Conservation (phyloP, 345 rosid genomes). For the Crucihimalaya himalaica region DNA sequence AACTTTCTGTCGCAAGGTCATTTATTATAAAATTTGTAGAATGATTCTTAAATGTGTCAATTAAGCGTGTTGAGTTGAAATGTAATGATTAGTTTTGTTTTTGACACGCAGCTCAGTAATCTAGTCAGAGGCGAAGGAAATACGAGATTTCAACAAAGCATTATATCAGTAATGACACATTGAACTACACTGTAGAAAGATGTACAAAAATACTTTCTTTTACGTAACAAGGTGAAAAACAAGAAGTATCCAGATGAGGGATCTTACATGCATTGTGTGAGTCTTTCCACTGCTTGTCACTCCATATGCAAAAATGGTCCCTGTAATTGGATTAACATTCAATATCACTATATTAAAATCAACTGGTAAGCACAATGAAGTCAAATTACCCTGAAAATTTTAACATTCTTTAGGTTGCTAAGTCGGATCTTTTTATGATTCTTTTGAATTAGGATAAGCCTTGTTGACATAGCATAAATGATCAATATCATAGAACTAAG, state of each 20-base stretch:
- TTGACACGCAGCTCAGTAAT: not conserved
- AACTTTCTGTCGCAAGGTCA: too few relatives aligned
- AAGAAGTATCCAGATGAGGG: conserved; percentile 25
- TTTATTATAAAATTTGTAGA: too few relatives aligned
- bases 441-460: not conserved
- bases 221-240: conserved; percentile 2
- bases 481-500: not conserved
- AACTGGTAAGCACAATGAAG: not conserved
- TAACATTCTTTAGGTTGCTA: conserved; percentile 5
- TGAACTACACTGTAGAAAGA: conserved; percentile 2
- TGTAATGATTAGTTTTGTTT: too few relatives aligned
- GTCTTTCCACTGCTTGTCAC: conserved; percentile 99
- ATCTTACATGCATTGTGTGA: conserved; percentile 98
- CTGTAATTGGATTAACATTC: conserved; percentile 48
- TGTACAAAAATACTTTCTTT: not conserved
- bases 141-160: not conserved
- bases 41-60: too few relatives aligned
- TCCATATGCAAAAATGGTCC: conserved; percentile 98
- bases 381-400: conserved; percentile 8
- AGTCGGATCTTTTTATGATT: not conserved
- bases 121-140: not conserved
- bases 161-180: not conserved
- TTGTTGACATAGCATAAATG: conserved; percentile 13
- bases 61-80: too few relatives aligned
- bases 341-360: conserved; percentile 22